Base-by-base conservation (phyloP, 2,329 filamentous ascomycete species). In the Neonectria faginata region DNA sequence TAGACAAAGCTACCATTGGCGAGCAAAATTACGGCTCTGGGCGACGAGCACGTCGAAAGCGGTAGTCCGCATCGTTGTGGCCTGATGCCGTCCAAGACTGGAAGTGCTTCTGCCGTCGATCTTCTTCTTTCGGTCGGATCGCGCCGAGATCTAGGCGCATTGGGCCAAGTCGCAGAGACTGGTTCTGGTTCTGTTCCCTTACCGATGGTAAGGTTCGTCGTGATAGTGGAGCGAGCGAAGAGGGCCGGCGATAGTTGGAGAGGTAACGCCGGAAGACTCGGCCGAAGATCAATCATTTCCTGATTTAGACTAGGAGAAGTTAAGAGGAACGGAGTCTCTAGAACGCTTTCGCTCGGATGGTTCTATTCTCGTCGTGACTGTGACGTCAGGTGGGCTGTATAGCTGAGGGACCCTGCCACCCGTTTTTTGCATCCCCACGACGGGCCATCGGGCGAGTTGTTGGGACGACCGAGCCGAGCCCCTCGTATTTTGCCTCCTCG, bases 381-480 rank as follows among this genome's bases (percentile, higher is more conserved):
- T 54, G 51, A 54, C 51, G 51, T 54, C 33, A 54, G 31, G 22
- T 36, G 33, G 33, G 18, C 31, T 36, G 31, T 54, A 16, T 14
- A 25, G n/a, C 18, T 7, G 20, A n/a, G 31, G 12, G 12, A 39
- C 18, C n/a, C 29, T 27, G n/a, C 29, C 27, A 39, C 31, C 5
- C 31, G 33, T 41, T 20, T 22, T 36, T 39, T 5, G 25, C 4
- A n/a, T 36, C 51, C 14, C 18, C 33, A 10, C 16, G 25, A 25
- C 33, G 7, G n/a, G 2, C 29, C 27, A 20, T 42, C 39, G 10
- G 39, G 39, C 27, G 3, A 31, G 16, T n/a, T 51, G 27, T 31
- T 16, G 22, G 25, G 25, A 18, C 10, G 22, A 51, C 47, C 8
- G 27, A 10, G 25, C 25, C 31, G 11, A 25, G 11, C 22, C 27